Conservation (phyloP, 345 rosid species). For the Erucastrum elatum region DNA sequence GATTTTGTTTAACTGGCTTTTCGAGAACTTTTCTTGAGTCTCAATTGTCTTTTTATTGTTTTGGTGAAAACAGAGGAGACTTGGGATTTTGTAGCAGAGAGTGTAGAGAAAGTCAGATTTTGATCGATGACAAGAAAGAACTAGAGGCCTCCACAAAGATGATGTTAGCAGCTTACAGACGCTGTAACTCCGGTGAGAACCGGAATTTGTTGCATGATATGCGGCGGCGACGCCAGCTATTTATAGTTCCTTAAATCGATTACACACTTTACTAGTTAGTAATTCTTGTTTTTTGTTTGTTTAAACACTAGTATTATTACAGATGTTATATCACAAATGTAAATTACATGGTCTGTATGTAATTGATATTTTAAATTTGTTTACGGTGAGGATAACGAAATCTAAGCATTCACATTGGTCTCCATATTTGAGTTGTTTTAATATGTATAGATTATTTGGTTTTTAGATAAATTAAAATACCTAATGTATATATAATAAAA, state of each 20-base stretch:
- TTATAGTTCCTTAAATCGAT: constrained; percentile 36
- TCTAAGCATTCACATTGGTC: neutral
- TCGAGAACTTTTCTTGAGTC: neutral
- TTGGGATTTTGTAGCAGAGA: constrained; percentile 72
- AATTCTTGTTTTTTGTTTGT: neutral
- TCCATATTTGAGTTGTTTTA: neutral
- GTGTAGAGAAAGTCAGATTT: constrained; percentile 70
- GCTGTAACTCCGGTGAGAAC: constrained; percentile 42
- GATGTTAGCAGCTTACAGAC: constrained; percentile 44
- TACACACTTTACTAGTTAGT: neutral
- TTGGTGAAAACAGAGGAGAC: constrained; percentile 62
- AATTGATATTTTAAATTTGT: neutral
- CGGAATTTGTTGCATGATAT: constrained; percentile 43
- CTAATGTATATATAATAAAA: too few relatives aligned
- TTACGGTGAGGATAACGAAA: neutral
- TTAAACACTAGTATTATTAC: neutral
- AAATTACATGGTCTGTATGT: neutral
- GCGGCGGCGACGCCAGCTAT: constrained; percentile 39
- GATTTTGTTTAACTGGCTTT: too few relatives aligned
- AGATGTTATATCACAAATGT: neutral
- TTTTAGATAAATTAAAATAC: too few relatives aligned
- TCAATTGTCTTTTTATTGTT: neutral
- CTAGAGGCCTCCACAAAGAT: constrained; percentile 48
- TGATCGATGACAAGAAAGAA: constrained; percentile 60
- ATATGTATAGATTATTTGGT: neutral